These are phyloP conservation scores for Diaporthe vexans DNA, from an alignment of 2,329 filamentous ascomycete genomes.

Conservation along the genomic window DNA sequence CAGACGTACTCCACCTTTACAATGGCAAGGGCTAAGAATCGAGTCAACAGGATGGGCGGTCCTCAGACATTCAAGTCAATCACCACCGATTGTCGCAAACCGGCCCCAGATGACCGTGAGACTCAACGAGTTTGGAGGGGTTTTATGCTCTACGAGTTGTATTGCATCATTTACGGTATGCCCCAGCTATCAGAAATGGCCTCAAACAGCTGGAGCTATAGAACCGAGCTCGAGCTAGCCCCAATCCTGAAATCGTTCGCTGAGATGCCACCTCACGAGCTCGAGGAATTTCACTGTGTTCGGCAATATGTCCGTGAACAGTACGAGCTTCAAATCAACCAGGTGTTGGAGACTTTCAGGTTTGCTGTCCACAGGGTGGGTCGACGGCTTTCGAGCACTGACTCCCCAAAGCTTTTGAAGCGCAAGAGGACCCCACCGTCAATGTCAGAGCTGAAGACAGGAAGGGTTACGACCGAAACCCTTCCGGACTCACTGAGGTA, in stretches of 20 bases:
- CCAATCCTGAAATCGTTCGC: background rate
- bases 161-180: background rate
- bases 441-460: no score
- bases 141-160: background rate
- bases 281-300: background rate
- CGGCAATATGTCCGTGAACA: background rate
- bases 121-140: background rate
- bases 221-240: no score
- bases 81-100: no score
- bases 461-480: no score
- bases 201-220: no score
- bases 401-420: no score
- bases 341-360: background rate
- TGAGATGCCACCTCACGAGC: rapidly evolving
- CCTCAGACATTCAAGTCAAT: background rate
- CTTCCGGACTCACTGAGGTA: background rate
- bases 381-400: no score
- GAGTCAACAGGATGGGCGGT: no score
- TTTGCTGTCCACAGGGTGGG: background rate
- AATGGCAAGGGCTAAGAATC: background rate
- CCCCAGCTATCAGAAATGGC: background rate
- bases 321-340: background rate
- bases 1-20: background rate
- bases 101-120: background rate
- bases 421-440: no score